Evolutionary conservation across 2,329 filamentous ascomycete species (phyloP).

Genomic region (Aureobasidium subglaciale): DNA sequence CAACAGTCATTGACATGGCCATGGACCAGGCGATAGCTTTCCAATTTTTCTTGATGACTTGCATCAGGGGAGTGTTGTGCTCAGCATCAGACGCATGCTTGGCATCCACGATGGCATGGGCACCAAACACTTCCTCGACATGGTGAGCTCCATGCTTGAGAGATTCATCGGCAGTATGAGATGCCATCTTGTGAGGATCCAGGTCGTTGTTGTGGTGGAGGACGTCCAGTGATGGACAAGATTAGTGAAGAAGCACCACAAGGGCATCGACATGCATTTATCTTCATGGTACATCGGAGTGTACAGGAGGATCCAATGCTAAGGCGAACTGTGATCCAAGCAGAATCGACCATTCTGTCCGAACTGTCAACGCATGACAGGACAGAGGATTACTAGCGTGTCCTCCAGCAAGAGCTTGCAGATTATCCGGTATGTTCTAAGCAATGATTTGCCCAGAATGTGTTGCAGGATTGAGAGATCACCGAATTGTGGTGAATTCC

Average conservation of each 20-base stretch:
- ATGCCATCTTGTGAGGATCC: background rate
- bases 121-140: conserved; percentile 10
- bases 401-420: background rate
- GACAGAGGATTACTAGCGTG: background rate
- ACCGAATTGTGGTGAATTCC: conserved; percentile 1
- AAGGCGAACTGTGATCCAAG: background rate
- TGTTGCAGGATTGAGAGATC: conserved; percentile 1
- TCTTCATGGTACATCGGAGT: background rate
- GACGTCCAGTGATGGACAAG: background rate
- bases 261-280: conserved; percentile 1
- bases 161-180: conserved; percentile 9
- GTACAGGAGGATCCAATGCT: background rate
- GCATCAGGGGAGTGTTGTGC: background rate
- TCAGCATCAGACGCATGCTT: conserved; percentile 11
- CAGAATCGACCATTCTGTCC: background rate
- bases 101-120: conserved; percentile 5
- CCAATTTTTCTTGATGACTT: conserved; percentile 26
- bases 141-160: conserved; percentile 13
- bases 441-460: background rate
- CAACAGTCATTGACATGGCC: conserved; percentile 53
- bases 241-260: background rate
- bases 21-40: conserved; percentile 48
- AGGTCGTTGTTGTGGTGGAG: background rate
- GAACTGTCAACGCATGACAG: conserved; percentile 6
- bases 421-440: background rate